A percentile compares a stretch with the other conserved stretches of the same genome.
Evolutionary conservation across 768 basidiomycete genomes (phyloP).

Genomic region (Lyophyllum atratum): DNA sequence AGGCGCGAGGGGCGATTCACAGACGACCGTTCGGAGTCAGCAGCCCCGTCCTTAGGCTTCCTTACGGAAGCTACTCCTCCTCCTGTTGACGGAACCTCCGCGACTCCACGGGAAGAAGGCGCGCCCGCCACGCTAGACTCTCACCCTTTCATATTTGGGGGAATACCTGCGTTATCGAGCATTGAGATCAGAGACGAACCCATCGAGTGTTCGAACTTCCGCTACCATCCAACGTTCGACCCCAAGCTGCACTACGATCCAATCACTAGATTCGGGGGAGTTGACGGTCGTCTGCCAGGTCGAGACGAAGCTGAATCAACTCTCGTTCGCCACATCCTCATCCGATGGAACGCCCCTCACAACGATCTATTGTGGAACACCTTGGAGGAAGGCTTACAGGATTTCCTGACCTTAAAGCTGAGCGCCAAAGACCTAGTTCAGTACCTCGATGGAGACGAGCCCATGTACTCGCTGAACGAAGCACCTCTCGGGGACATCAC

Average conservation of each 20-base stretch:
- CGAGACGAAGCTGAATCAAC: background rate
- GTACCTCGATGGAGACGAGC: background rate
- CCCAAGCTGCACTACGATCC: background rate
- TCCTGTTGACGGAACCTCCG: no score
- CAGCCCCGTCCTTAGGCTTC: no score
- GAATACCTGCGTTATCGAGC: background rate
- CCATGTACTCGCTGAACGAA: background rate
- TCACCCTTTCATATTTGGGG: background rate
- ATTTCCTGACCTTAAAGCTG: background rate
- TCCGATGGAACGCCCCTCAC: background rate
- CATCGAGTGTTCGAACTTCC: background rate
- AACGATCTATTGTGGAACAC: background rate
- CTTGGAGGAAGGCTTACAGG: background rate
- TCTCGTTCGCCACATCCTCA: background rate
- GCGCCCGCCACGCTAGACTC: no score
- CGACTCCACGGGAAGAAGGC: no score
- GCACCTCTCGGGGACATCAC: background rate
- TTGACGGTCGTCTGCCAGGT: background rate
- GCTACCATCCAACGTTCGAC: background rate
- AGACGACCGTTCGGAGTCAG: no score
- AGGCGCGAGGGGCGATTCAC: no score
- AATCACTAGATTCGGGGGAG: background rate
- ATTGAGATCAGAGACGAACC: background rate
- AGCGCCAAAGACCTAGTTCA: background rate
- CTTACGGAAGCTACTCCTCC: no score